Conservation (phyloP, 2,329 filamentous ascomycete species). For the Cercospora berteroae region DNA sequence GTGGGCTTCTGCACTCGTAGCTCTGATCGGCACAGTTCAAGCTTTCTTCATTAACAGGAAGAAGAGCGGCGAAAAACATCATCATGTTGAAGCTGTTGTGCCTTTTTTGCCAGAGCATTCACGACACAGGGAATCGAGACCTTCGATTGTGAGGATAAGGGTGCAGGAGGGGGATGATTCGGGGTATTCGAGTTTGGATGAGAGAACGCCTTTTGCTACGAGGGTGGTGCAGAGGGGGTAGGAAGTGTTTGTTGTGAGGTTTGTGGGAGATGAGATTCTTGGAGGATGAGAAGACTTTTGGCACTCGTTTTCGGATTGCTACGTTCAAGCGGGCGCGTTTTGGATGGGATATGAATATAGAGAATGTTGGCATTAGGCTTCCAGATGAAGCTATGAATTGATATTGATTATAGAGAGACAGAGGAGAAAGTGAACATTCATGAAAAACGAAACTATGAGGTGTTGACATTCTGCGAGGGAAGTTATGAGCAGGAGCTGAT, state of each 20-base stretch:
- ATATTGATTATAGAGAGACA: neutral
- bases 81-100: constrained; percentile 29
- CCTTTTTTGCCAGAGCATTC: constrained; percentile 31
- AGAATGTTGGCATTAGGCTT: neutral
- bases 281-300: neutral
- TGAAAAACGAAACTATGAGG: neutral
- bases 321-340: neutral
- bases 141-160: constrained; percentile 30
- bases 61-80: constrained; percentile 34
- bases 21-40: constrained; percentile 56
- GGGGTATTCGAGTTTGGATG: constrained; percentile 27
- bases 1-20: constrained; percentile 59
- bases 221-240: neutral
- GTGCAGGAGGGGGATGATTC: constrained; percentile 22
- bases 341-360: neutral
- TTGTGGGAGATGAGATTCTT: neutral
- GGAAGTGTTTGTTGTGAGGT: neutral
- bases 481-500: too few relatives aligned
- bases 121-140: constrained; percentile 17
- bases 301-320: neutral
- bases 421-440: neutral
- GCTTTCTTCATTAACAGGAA: constrained; percentile 55
- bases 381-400: neutral
- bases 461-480: too few relatives aligned
- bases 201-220: constrained; percentile 26